A percentile compares a stretch with the other conserved stretches of the same genome.
phyloP scores from a whole-genome alignment of 257 asterid genomes.

The Capsicum chinense region DNA sequence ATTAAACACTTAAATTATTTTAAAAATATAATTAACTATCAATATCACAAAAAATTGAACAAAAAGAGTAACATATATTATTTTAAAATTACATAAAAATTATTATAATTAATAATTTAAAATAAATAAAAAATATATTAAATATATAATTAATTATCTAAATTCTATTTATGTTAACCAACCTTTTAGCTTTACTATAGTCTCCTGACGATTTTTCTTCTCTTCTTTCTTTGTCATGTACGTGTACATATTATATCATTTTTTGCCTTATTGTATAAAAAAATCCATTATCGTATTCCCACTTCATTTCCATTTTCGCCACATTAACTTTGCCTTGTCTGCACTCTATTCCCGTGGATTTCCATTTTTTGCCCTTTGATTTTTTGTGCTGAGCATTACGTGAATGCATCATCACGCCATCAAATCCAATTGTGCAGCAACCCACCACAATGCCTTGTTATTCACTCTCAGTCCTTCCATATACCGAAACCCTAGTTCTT shows the following conservation, averaged over 20 bases:
- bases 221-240: background rate
- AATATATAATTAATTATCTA: too few species aligned
- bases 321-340: background rate
- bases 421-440: constrained; percentile 38
- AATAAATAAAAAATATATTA: too few species aligned
- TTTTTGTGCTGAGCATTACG: background rate
- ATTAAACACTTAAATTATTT: too few species aligned
- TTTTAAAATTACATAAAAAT: too few species aligned
- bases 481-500: constrained; percentile 57
- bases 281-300: background rate
- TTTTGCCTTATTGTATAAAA: background rate
- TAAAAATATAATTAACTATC: too few species aligned
- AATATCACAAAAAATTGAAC: too few species aligned
- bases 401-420: constrained; percentile 74
- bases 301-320: background rate
- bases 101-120: too few species aligned
- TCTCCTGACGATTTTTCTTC: too few species aligned
- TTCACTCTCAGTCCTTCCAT: constrained; percentile 45
- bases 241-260: background rate
- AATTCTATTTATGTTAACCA: too few species aligned
- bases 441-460: constrained; percentile 42
- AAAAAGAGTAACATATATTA: too few species aligned
- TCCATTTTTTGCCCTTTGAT: too few species aligned
- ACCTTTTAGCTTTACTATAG: too few species aligned
- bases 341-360: background rate